Evolutionary conservation across 441 rosid genomes (phyloP).

Genomic region (Syzygium malaccense): DNA sequence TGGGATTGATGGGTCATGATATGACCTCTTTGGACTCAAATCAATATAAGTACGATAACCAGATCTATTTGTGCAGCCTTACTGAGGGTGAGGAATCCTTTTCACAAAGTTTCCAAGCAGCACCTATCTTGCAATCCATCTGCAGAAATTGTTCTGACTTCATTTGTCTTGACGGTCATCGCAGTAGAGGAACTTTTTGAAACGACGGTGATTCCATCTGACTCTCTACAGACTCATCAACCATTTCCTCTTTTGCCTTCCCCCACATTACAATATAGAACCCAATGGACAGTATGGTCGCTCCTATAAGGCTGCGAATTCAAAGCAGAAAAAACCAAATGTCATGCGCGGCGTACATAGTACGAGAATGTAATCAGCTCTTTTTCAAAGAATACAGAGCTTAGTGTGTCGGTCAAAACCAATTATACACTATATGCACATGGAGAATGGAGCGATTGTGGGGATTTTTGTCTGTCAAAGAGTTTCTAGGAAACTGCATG

Average conservation of each 20-base stretch:
- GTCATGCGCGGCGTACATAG: neutral
- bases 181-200: neutral
- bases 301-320: slow-evolving; percentile 33
- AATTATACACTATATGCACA: neutral
- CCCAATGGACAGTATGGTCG: slow-evolving; percentile 26
- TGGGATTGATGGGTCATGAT: neutral
- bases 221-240: neutral
- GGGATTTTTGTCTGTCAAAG: neutral
- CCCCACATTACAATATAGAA: slow-evolving; percentile 45
- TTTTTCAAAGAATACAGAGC: neutral
- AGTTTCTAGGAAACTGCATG: neutral
- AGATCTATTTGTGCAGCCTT: neutral
- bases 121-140: neutral
- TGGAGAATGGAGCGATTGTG: neutral
- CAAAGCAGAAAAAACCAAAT: neutral
- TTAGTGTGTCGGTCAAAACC: neutral
- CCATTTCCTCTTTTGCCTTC: slow-evolving; percentile 19
- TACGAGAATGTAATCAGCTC: neutral
- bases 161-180: neutral
- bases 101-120: neutral
- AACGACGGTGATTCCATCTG: neutral
- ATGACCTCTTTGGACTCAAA: neutral
- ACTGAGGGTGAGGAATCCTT: neutral
- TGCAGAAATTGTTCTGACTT: neutral
- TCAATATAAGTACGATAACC: neutral